Conservation (phyloP, 768 basidiomycete genomes). For the Boletus speciosus region DNA sequence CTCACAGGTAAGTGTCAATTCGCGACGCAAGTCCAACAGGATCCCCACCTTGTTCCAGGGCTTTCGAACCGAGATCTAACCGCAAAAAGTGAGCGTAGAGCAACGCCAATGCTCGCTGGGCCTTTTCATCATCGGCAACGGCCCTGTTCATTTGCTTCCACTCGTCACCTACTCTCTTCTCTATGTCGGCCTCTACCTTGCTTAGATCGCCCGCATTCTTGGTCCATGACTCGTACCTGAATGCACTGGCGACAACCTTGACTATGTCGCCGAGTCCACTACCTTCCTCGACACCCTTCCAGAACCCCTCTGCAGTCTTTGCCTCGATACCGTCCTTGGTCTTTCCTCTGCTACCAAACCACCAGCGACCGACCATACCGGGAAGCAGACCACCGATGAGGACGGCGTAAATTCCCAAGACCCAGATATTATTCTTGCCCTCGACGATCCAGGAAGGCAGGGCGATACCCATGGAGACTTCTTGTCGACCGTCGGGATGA, state of each 20-base stretch:
- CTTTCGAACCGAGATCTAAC: constrained; percentile 46
- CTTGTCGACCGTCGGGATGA: constrained; percentile 96
- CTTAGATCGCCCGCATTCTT: constrained; percentile 39
- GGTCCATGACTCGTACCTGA: constrained; percentile 50
- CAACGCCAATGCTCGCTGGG: constrained; percentile 57
- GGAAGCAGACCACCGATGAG: constrained; percentile 88
- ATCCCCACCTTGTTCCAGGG: constrained; percentile 61
- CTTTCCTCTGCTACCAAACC: constrained; percentile 86
- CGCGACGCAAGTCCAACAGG: background rate
- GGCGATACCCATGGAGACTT: constrained; percentile 91
- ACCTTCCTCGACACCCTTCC: constrained; percentile 81
- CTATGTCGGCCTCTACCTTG: constrained; percentile 50
- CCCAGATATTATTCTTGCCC: constrained; percentile 86
- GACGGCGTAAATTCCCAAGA: constrained; percentile 82
- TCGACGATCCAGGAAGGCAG: constrained; percentile 93
- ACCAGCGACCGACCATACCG: constrained; percentile 89
- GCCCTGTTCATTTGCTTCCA: constrained; percentile 52
- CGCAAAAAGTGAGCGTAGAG: constrained; percentile 86
- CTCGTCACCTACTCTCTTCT: constrained; percentile 44
- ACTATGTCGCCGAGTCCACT: constrained; percentile 71
- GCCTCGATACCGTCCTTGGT: constrained; percentile 92
- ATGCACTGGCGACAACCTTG: constrained; percentile 63
- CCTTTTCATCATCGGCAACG: constrained; percentile 36
- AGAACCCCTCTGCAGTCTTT: constrained; percentile 79
- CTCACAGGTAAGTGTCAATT: background rate